These are phyloP conservation scores for Heimioporus retisporus DNA, from an alignment of 1,284 basidiomycete genomes.

Conservation along the genomic window DNA sequence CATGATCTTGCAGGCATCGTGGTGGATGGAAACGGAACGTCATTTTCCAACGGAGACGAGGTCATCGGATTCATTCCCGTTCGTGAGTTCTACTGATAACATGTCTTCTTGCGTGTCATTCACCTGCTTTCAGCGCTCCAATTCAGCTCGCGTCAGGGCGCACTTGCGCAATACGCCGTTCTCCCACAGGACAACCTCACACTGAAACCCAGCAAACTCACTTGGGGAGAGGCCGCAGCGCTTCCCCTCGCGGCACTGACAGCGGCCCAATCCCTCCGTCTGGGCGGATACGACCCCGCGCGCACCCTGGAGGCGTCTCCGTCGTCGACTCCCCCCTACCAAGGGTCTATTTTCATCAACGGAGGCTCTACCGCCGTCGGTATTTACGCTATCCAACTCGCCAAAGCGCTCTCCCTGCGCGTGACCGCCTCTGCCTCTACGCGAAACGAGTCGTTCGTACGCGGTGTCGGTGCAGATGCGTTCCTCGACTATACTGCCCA, in stretches of 20 bases:
- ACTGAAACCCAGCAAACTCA: slow-evolving; percentile 58
- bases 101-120: slow-evolving; percentile 19
- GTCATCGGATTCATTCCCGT: slow-evolving; percentile 65
- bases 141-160: slow-evolving; percentile 54
- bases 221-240: slow-evolving; percentile 65
- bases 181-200: slow-evolving; percentile 55
- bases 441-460: slow-evolving; percentile 59
- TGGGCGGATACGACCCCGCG: slow-evolving; percentile 29
- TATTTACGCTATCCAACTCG: slow-evolving; percentile 70
- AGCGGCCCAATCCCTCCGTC: slow-evolving; percentile 61
- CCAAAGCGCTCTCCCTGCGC: slow-evolving; percentile 64
- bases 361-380: slow-evolving; percentile 76
- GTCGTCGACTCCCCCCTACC: slow-evolving; percentile 47
- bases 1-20: slow-evolving; percentile 72
- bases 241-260: slow-evolving; percentile 66
- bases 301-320: slow-evolving; percentile 40
- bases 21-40: slow-evolving; percentile 61
- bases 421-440: slow-evolving; percentile 68
- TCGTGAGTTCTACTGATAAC: slow-evolving; percentile 42
- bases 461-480: slow-evolving; percentile 56
- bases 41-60: slow-evolving; percentile 64
- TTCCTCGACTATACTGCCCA: slow-evolving; percentile 69
- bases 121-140: slow-evolving; percentile 19
- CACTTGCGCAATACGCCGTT: slow-evolving; percentile 63
- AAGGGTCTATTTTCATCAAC: slow-evolving; percentile 69